Evolutionary conservation across 202 grass and related monocot species (phyloP).

Genomic region (Alloteropsis angusta): DNA sequence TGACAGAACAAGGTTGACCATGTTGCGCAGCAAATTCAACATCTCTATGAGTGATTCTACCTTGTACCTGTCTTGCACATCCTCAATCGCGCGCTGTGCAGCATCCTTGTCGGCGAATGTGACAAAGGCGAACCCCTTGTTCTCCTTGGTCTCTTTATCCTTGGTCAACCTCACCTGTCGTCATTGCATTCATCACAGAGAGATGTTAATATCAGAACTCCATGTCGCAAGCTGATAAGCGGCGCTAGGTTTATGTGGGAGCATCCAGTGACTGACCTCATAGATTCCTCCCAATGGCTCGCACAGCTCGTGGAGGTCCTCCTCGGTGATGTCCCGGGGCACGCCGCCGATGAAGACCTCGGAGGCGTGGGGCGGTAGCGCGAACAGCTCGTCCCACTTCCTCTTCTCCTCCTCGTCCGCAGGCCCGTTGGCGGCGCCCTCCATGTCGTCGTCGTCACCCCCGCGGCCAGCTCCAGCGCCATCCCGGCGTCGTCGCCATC

Average conservation of each 20-base stretch:
- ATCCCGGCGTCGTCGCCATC: constrained; percentile 20
- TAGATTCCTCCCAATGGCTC: constrained; percentile 65
- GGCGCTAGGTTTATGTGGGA: neutral
- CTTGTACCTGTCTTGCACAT: constrained; percentile 83
- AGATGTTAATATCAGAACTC: neutral
- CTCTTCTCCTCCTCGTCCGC: constrained; percentile 65
- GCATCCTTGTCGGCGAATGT: constrained; percentile 52
- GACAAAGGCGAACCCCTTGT: constrained; percentile 89
- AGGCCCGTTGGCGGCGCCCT: constrained; percentile 10
- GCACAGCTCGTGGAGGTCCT: constrained; percentile 65
- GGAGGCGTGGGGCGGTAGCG: constrained; percentile 65
- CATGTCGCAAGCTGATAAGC: neutral
- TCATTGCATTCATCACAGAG: constrained; percentile 17
- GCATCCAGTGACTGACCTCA: constrained; percentile 31
- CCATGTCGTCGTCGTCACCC: constrained; percentile 25
- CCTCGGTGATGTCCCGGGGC: constrained; percentile 58
- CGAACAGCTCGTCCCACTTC: constrained; percentile 74
- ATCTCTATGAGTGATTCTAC: too few species aligned
- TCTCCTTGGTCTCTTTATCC: constrained; percentile 88
- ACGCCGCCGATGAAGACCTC: constrained; percentile 92
- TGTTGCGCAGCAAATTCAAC: neutral
- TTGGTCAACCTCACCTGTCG: constrained; percentile 79
- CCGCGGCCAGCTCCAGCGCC: constrained; percentile 6
- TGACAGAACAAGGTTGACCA: neutral
- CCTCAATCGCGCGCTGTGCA: constrained; percentile 60